A percentile compares a stretch with the other conserved stretches of the same genome.
Evolutionary conservation across 495 filamentous ascomycete genomes (phyloP).

Genomic region (Amorphotheca resinae): DNA sequence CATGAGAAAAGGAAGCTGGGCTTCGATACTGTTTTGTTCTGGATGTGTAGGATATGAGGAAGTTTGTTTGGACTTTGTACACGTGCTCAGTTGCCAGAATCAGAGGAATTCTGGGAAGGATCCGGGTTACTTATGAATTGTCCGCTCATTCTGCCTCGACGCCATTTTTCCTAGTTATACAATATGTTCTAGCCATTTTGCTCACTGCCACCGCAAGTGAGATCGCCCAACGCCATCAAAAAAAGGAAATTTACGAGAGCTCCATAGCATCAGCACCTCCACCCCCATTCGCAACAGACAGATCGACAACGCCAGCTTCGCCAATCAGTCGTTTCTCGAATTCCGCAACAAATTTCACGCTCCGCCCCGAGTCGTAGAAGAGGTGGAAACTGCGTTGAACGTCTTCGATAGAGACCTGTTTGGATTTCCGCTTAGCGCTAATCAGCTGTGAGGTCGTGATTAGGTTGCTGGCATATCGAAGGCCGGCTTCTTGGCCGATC

Average conservation of each 20-base stretch:
- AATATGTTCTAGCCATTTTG: neutral
- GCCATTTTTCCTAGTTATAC: too few species aligned
- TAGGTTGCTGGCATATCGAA: constrained; percentile 88
- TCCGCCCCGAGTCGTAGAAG: constrained; percentile 81
- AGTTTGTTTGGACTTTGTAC: too few species aligned
- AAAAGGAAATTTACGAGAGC: constrained; percentile 40
- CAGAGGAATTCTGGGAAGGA: too few species aligned
- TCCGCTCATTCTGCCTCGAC: too few species aligned
- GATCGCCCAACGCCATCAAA: constrained; percentile 7
- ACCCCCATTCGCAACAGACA: constrained; percentile 48
- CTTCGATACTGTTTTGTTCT: too few species aligned
- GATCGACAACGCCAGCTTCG: constrained; percentile 65
- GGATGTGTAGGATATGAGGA: too few species aligned
- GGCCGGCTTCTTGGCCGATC: constrained; percentile 83
- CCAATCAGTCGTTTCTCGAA: constrained; percentile 91
- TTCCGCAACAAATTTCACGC: constrained; percentile 78
- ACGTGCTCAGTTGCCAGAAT: too few species aligned
- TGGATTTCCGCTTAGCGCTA: constrained; percentile 59
- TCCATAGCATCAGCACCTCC: constrained; percentile 82
- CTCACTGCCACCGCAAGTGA: neutral
- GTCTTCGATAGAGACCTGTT: constrained; percentile 72
- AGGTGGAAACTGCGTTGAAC: constrained; percentile 86
- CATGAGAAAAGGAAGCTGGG: too few species aligned
- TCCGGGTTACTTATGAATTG: too few species aligned
- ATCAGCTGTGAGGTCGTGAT: constrained; percentile 87